Conservation (phyloP, 1,284 basidiomycete species). For the Sphaerobolus stellatus region DNA sequence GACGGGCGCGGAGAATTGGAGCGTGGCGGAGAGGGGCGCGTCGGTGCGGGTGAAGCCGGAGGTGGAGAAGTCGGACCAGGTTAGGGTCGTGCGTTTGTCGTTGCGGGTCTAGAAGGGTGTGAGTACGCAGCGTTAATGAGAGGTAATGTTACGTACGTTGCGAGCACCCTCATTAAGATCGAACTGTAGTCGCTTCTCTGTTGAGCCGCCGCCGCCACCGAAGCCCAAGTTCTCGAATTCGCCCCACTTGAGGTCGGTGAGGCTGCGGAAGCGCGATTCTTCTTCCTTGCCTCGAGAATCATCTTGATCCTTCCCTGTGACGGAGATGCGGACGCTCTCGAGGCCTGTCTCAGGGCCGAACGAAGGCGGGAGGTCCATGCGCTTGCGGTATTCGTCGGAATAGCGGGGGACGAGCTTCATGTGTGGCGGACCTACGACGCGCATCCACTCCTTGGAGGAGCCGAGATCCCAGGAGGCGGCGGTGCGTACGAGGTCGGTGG, state of each 20-base stretch:
- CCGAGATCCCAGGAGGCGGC: slow-evolving; percentile 71
- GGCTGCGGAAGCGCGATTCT: slow-evolving; percentile 70
- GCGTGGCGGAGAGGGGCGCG: slow-evolving; percentile 67
- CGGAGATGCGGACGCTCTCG: not conserved
- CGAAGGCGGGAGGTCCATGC: slow-evolving; percentile 60
- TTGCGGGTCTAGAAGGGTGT: slow-evolving; percentile 52
- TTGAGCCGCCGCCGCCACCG: slow-evolving; percentile 40
- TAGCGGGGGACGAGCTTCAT: slow-evolving; percentile 47
- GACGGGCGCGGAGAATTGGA: slow-evolving; percentile 78
- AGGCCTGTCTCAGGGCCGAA: slow-evolving; percentile 54
- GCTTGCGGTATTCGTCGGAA: slow-evolving; percentile 68
- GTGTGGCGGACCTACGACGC: slow-evolving; percentile 49
- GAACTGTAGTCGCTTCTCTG: slow-evolving; percentile 76
- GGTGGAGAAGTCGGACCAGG: slow-evolving; percentile 83
- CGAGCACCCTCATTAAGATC: slow-evolving; percentile 85
- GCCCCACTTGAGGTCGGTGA: slow-evolving; percentile 86
- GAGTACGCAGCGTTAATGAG: slow-evolving; percentile 5
- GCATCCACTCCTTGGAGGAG: slow-evolving; percentile 69
- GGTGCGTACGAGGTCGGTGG: slow-evolving; percentile 71
- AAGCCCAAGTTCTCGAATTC: slow-evolving; percentile 84
- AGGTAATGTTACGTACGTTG: slow-evolving; percentile 48
- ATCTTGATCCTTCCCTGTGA: too few species aligned
- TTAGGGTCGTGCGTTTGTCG: slow-evolving; percentile 74
- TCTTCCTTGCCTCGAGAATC: slow-evolving; percentile 34
- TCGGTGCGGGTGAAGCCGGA: slow-evolving; percentile 79